These are phyloP conservation scores for Mycena vulgaris DNA, from an alignment of 768 basidiomycete genomes.

Conservation along the genomic window DNA sequence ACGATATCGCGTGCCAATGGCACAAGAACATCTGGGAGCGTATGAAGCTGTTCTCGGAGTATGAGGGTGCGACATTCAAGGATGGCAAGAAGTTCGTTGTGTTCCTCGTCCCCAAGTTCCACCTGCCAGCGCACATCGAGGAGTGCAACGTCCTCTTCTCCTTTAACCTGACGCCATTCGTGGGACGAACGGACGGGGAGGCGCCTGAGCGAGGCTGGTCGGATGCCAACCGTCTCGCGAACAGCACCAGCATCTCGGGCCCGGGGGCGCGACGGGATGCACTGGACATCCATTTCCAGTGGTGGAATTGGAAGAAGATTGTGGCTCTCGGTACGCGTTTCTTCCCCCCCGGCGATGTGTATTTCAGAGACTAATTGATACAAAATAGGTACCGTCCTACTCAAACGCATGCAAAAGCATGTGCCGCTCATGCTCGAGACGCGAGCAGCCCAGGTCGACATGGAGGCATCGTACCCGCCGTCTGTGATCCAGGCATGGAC, in stretches of 20 bases:
- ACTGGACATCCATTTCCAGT: constrained; percentile 11
- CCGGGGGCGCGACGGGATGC: constrained; percentile 28
- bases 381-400: neutral
- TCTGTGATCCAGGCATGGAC: constrained; percentile 38
- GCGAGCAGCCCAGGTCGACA: neutral
- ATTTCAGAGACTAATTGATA: neutral
- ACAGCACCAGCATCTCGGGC: constrained; percentile 56
- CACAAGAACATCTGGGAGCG: too few species aligned
- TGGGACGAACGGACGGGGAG: constrained; percentile 52
- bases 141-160: too few species aligned
- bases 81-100: neutral
- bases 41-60: constrained; percentile 32
- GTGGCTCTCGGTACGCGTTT: neutral
- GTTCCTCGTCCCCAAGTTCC: constrained; percentile 47
- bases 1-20: too few species aligned
- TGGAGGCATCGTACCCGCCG: constrained; percentile 35
- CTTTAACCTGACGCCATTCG: constrained; percentile 27
- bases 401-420: neutral
- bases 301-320: constrained; percentile 22
- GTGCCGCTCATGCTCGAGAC: constrained; percentile 5
- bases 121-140: too few species aligned
- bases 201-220: constrained; percentile 49
- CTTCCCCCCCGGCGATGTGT: too few species aligned
- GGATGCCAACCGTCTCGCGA: constrained; percentile 47
- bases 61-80: constrained; percentile 11